Evolutionary conservation across 768 basidiomycete genomes (phyloP).

Genomic region (Russula brevipes): DNA sequence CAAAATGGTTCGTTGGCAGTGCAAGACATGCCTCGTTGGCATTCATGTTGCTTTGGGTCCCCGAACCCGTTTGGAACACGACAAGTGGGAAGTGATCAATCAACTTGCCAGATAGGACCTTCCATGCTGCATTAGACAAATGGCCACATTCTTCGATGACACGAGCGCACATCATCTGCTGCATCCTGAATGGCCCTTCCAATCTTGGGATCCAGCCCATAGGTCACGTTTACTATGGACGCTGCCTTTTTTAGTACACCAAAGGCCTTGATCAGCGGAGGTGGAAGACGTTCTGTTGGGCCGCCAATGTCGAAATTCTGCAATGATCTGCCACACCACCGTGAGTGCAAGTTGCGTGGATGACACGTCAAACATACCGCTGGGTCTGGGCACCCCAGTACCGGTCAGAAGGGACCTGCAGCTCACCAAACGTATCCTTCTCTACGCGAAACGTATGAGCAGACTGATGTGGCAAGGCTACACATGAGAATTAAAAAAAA

Average conservation of each 20-base stretch:
- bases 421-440: constrained; percentile 92
- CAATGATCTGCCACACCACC: constrained; percentile 55
- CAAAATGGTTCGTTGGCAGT: not conserved
- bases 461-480: constrained; percentile 30
- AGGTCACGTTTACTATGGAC: constrained; percentile 78
- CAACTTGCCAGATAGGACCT: constrained; percentile 96
- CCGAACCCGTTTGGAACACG: constrained; percentile 98
- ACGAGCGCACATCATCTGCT: constrained; percentile 74
- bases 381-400: constrained; percentile 99
- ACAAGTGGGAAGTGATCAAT: constrained; percentile 96
- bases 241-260: constrained; percentile 98
- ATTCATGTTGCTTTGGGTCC: constrained; percentile 99
- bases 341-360: not conserved
- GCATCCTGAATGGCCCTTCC: constrained; percentile 87
- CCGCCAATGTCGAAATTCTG: constrained; percentile 99
- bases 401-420: constrained; percentile 78
- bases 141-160: not conserved
- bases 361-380: constrained; percentile 44
- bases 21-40: constrained; percentile 72
- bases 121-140: constrained; percentile 9
- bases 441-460: constrained; percentile 66
- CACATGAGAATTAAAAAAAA: not conserved
- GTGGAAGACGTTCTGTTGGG: constrained; percentile 85
- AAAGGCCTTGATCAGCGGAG: constrained; percentile 96
- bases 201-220: constrained; percentile 87